Evolutionary conservation across 1,284 basidiomycete species (phyloP), one percentile per base, ranked within the genome.

Genomic region (Malassezia pachydermatis): DNA sequence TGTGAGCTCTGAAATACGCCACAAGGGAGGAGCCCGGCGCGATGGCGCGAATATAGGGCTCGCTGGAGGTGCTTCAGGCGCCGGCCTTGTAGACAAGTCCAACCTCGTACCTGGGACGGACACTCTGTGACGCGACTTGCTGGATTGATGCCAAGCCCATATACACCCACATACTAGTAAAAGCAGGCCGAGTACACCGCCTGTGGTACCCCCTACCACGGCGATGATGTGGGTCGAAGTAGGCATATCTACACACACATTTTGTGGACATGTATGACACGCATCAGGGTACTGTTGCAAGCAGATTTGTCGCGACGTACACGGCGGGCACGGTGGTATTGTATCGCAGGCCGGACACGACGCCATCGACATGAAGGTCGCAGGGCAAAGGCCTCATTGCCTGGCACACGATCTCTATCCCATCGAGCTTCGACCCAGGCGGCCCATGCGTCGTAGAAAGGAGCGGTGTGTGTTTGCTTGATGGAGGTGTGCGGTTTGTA

Each of bases 231-330:
- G 10, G 11, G 14, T 5, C 14, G 19, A 5, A 3, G n/a, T 3
- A 2, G 35, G 28, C 20, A 10, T 37, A 4, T 16, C 9, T 9
- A 47, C 37, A 33, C 50, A 52, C 17, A 42, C 33, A 23, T 52
- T 52, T 14, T 14, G 14, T 17, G 50, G 50, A 23, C 50, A 52
- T 10, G 23, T 11, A 9, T 32, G 22, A 16, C 50, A 52, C n/a
- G 22, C n/a, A 22, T 34, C n/a, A n/a, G 50, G 44, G 19, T 52
- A 52, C 9, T 24, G 41, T n/a, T 52, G 50, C 23, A 30, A 33
- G 30, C 50, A 52, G 8, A 41, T 34, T 17, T 46, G 20, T 19
- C 28, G 29, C 25, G 1, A 13, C 6, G 13, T 4, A 27, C 50
- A 52, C 25, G 44, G 45, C 2, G 50, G 44, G 17, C 50, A 52